Base-by-base conservation (phyloP, 139 green algal genomes). In the Marvania coccoides region DNA sequence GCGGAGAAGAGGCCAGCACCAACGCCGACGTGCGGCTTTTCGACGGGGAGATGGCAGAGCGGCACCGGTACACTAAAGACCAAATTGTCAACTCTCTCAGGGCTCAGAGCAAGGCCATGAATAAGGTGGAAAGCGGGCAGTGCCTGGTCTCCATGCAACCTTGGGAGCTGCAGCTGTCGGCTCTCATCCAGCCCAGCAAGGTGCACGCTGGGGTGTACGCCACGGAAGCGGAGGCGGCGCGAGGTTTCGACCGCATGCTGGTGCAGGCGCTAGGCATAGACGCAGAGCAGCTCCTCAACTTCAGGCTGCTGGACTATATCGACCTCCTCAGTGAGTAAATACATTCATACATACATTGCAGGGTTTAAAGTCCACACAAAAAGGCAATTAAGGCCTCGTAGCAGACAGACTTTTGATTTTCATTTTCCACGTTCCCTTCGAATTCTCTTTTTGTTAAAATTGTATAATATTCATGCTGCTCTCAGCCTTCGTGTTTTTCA, bases 21-120 rank as follows among this genome's bases (percentile, higher is more conserved):
- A 93, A 93, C 76, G 89, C 85, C 38, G 64, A 74, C 23, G 73
- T 85, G 31, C 12, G 15, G 42, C 63, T 15, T 51, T 48, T 14
- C 3, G 14, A 14, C 23, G 23, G n/a, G 36, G 63, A 59, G 40
- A 24, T 70, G 19, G 5, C 48, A 63, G 46, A 65, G 24, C 8
- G 48, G 6, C 12, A 30, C 4, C 30, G 33, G 12, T 38, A 56
- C 14, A 82, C 68, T 6, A 83, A 81, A 56, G 84, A 91, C 45
- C 78, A 91, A 42, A 72, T 93, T n/a, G 72, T 93, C 29, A 36
- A 85, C 62, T 81, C 60, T 10, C 83, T 93, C 14, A 73, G 86
- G 28, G 38, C 73, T 13, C 85, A 93, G 70, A 86, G 73, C 66
- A 81, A 79, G 47, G 66, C 36, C 34, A 73, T 70, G 63, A 70